A percentile compares a stretch with the other conserved stretches of the same genome.
Conservation (phyloP, 441 rosid species). For the Pelargonium australe region DNA sequence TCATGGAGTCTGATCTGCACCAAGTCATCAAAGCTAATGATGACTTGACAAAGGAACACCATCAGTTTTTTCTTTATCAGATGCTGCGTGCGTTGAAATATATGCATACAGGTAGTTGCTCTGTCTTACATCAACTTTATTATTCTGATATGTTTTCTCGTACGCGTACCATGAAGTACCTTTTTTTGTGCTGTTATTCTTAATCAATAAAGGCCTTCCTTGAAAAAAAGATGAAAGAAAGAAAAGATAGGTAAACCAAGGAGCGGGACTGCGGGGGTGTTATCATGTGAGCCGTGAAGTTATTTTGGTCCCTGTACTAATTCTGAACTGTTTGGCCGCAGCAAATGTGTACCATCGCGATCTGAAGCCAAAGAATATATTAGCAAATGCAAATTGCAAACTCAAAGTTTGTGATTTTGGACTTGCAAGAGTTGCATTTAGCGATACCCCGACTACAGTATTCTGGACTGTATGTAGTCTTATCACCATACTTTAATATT, state of each 20-base stretch:
- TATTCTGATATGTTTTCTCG: not conserved
- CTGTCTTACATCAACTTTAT: not conserved
- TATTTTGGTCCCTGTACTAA: slow-evolving; percentile 18
- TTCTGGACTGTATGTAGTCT: slow-evolving; percentile 77
- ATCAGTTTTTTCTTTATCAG: slow-evolving; percentile 94
- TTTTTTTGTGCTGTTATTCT: not conserved
- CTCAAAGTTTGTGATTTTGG: slow-evolving; percentile 97
- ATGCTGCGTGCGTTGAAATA: slow-evolving; percentile 82
- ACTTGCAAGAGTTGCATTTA: slow-evolving; percentile 83
- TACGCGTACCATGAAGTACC: too few relatives aligned
- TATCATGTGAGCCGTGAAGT: not conserved
- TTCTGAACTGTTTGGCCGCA: slow-evolving; percentile 30
- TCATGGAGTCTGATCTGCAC: slow-evolving; percentile 97
- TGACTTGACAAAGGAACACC: slow-evolving; percentile 87
- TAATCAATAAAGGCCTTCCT: too few relatives aligned
- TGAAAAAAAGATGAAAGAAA: too few relatives aligned
- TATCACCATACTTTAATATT: not conserved
- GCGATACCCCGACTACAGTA: slow-evolving; percentile 80
- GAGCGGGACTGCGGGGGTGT: not conserved
- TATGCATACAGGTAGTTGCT: slow-evolving; percentile 25
- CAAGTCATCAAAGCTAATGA: slow-evolving; percentile 98
- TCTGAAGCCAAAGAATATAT: slow-evolving; percentile 93
- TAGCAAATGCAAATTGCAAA: slow-evolving; percentile 98
- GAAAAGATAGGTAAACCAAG: too few relatives aligned
- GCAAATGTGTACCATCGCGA: slow-evolving; percentile 97